Conservation (phyloP, 2,329 filamentous ascomycete species). For the Sporothrix inflata region DNA sequence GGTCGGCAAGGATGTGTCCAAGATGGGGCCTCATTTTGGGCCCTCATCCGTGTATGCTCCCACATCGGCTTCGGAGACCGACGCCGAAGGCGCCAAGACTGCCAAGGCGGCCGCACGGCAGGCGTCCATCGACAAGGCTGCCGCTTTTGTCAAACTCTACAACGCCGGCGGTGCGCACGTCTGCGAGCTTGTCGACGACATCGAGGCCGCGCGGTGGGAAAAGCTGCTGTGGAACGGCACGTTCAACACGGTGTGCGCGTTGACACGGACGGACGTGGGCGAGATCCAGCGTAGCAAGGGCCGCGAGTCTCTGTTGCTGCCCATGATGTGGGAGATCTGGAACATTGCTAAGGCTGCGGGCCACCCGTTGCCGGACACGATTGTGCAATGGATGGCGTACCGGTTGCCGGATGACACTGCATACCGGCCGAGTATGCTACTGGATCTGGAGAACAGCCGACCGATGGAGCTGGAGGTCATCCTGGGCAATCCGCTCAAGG, state of each 20-base stretch:
- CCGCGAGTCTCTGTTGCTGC: slow-evolving; percentile 37
- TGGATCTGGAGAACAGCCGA: slow-evolving; percentile 39
- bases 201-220: slow-evolving; percentile 33
- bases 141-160: slow-evolving; percentile 25
- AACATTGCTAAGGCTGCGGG: slow-evolving; percentile 41
- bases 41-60: slow-evolving; percentile 9
- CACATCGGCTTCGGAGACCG: neutral
- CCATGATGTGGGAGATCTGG: slow-evolving; percentile 44
- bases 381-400: slow-evolving; percentile 40
- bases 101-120: neutral
- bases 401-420: slow-evolving; percentile 38
- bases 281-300: slow-evolving; percentile 34
- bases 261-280: slow-evolving; percentile 32
- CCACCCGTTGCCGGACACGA: slow-evolving; percentile 36
- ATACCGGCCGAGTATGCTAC: slow-evolving; percentile 42
- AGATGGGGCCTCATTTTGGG: slow-evolving; percentile 30
- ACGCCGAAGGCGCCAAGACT: neutral
- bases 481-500: slow-evolving; percentile 40
- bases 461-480: slow-evolving; percentile 42
- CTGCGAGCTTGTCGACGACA: slow-evolving; percentile 29
- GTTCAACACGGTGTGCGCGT: slow-evolving; percentile 34
- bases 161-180: slow-evolving; percentile 28
- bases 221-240: slow-evolving; percentile 35
- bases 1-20: slow-evolving; percentile 30
- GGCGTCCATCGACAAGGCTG: neutral